Evolutionary conservation across 768 basidiomycete species (phyloP), one percentile per base, ranked within the genome.

Genomic region (Lentinula sp.): DNA sequence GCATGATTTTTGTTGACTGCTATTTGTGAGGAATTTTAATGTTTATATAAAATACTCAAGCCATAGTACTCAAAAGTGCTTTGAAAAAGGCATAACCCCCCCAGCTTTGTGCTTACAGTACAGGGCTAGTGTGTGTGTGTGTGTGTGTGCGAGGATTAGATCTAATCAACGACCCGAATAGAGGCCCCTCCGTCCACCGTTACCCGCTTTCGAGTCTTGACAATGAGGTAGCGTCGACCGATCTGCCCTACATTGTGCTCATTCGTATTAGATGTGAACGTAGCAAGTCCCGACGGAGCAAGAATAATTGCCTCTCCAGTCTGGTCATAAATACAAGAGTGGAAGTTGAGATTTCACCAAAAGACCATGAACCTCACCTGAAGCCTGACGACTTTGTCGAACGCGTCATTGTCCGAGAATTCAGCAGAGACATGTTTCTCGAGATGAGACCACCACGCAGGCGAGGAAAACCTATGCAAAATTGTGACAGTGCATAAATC

Each of bases 401-500:
- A 89, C 0, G 82, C 85, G 40, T 87, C 84, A 0, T 75, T 78
- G 5, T 74, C 72, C 0, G 80, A 79, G 59, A 88, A 78, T 62
- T 88, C 81, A 0, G 85, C 84, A 0, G 86, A 83, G 4, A 90
- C 85, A 65, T 89, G 88, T 18, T 84, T 81, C 1, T 80, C 75
- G 0, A 91, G 67, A 64, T 90, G 87, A 0, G 84, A 78, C 84
- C 87, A 88, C 89, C 89, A 90, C 1, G 85, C 77, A 0, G 86
- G 86, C 0, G 89, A 90, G 0, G 88, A 88, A 69, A 91, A 91
- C 1, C 89, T 77, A 63, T 90, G 89, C 2, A 89, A 64, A n/a
- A 91, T 80, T 0, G 83, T 71, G 0, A 89, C 73, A 1, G 82
- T 82, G 58, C 87, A 89, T 1, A 90, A 75, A 61, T 88, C 88